Conservation (phyloP, 208 protist genomes). For the Leishmania mexicana region DNA sequence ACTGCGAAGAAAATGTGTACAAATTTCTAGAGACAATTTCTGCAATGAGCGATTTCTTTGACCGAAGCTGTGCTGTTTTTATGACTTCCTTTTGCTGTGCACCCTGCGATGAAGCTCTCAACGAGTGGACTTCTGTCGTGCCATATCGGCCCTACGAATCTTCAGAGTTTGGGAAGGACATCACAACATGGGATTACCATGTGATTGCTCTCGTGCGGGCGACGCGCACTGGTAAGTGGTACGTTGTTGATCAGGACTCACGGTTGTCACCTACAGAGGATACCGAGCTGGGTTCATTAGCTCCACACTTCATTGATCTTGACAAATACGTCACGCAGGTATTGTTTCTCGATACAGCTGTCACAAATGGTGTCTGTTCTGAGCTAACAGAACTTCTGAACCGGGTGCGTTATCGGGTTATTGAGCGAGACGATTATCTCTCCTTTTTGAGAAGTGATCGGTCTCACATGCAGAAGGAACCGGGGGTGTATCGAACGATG, state of each 20-base stretch:
- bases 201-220: slow-evolving; percentile 33
- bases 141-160: slow-evolving; percentile 33
- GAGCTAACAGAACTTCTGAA: slow-evolving; percentile 14
- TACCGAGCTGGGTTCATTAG: slow-evolving; percentile 7
- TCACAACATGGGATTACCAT: slow-evolving; percentile 46
- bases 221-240: slow-evolving; percentile 10
- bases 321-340: slow-evolving; percentile 17
- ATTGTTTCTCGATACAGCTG: slow-evolving; percentile 14
- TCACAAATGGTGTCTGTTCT: not conserved
- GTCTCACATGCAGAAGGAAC: slow-evolving; percentile 33
- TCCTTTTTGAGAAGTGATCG: slow-evolving; percentile 42
- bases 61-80: slow-evolving; percentile 32
- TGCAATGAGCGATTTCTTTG: slow-evolving; percentile 23
- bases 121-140: slow-evolving; percentile 35
- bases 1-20: slow-evolving; percentile 53
- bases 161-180: slow-evolving; percentile 11
- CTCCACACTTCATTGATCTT: slow-evolving; percentile 31
- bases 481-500: slow-evolving; percentile 16
- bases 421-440: slow-evolving; percentile 30
- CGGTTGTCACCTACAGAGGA: slow-evolving; percentile 11
- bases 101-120: slow-evolving; percentile 13
- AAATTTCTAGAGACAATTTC: slow-evolving; percentile 16
- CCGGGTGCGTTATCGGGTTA: slow-evolving; percentile 31
- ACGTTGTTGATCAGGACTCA: slow-evolving; percentile 44
- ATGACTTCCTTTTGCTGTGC: slow-evolving; percentile 33